Base-by-base conservation (phyloP, 2,329 filamentous ascomycete species). In the Scedosporium boydii region DNA sequence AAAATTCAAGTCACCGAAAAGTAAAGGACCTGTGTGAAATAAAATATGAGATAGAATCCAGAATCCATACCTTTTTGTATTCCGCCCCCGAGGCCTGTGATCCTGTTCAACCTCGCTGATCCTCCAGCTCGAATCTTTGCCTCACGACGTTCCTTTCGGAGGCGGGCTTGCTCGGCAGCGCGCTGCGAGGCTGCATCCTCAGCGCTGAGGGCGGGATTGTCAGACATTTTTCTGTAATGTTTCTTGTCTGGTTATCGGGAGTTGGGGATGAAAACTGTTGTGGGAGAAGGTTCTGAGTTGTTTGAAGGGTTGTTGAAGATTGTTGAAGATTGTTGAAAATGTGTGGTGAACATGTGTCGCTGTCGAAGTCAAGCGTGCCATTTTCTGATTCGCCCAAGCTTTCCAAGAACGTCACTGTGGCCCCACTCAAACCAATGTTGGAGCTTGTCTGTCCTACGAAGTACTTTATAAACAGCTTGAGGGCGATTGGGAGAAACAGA, bases 131-230 rank as follows among this genome's bases (percentile, higher is more conserved):
- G 84, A 75, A 93, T 86, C 79, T 93, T 93, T 63, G 89, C 89
- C 72, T 91, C 87, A 58, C 90, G 83, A 46, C 89, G 85, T 73
- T 93, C 89, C 73, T 91, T 90, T 68, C 90, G 87, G 63, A 91
- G 79, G 57, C 89, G 86, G 44, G 87, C 87, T 74, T 91, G 87
- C 66, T 88, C 84, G 27, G 80, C 76, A 3, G 84, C 82, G 64
- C 82, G 76, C 64, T 78, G 76, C 14, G 81, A 77, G 2, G 79
- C 80, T 1, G 78, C 78, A 64, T 82, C 80, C 38, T 58, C 56
- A 12, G 18, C 51, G 51, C 21, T 55, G 59, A 51, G 26, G 12
- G 38, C 34, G 21, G 38, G 23, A n/a, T 60, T 38, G 4, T 60
- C 59, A 3, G 59, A 21, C 59, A 60, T 60, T 16, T 46, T 34